Conservation (phyloP, 306 rosid genomes). For the Medicago arabica region DNA sequence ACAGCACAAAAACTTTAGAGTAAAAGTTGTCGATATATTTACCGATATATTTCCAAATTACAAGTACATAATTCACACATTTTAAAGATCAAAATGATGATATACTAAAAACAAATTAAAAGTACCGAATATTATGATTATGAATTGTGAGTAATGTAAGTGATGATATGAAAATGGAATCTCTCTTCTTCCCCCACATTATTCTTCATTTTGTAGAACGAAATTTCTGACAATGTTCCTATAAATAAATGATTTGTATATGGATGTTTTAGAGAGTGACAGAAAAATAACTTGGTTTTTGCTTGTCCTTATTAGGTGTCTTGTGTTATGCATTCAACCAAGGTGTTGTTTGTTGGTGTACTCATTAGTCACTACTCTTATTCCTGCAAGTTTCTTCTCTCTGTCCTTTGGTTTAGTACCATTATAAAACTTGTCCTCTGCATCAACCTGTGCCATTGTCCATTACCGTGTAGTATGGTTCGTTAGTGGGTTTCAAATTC, state of each 20-base stretch:
- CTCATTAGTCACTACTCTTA: constrained; percentile 26
- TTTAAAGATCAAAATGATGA: no score
- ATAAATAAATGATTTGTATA: constrained; percentile 31
- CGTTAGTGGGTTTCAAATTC: no score
- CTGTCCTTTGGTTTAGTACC: constrained; percentile 29
- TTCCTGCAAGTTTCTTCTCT: constrained; percentile 35
- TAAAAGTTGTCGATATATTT: no score
- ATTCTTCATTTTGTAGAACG: neutral
- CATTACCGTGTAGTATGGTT: no score
- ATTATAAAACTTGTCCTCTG: neutral
- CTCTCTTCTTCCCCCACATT: neutral
- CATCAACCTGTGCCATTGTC: no score
- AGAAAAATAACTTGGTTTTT: neutral
- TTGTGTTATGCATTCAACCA: neutral
- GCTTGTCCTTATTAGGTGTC: constrained; percentile 54
- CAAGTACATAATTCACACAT: no score
- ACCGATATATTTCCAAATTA: no score
- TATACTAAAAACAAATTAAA: no score
- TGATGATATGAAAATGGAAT: neutral
- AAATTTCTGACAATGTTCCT: neutral
- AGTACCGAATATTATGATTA: no score
- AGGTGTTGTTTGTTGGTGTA: constrained; percentile 29
- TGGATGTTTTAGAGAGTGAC: neutral
- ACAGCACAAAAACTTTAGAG: no score
- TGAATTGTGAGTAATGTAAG: no score